Evolutionary conservation across 2,329 filamentous ascomycete species (phyloP), one percentile per base, ranked within the genome.

Genomic region (Xylaria polymorpha): DNA sequence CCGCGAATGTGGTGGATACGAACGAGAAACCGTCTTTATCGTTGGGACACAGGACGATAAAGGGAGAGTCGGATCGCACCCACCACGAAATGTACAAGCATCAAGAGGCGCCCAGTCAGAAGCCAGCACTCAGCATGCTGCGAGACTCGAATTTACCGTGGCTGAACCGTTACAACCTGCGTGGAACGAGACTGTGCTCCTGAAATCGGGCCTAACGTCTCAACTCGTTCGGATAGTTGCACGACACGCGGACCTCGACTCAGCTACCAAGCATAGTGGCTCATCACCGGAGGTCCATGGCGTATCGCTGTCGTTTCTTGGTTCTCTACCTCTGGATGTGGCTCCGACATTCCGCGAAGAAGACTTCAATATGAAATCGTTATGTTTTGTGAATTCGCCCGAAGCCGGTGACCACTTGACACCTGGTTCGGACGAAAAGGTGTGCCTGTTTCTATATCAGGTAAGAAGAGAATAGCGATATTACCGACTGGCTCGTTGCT

Each of bases 11-110:
- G 85, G 85, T 56, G 89, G 89, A 46, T 92, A 91, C 77, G 85
- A 89, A 74, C 82, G 86, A 46, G 85, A 90, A 75, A 85, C 85
- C 18, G 85, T 90, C 65, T 91, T 91, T 78, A 89, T 91, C 76
- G 85, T 87, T 46, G 86, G 86, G n/a, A 89, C 87, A 2, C 81
- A 80, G 44, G 81, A 87, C 67, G 84, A 83, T 68, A 85, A 83
- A 67, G 87, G 87, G 12, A 83, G 87, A 39, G 87, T 87, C 61
- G 86, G 86, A 51, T 88, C 86, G 1, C 87, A 88, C 67, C 87
- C 87, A 3, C 83, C 83, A 5, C 80, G 84, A 8, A 85, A 83
- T 67, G 80, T 84, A 61, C 80, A 80, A 61, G 75, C 81, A 8
- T 50, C 70, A 6, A 78, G 80, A 3, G 83, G 77, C 67, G 82